Conservation (phyloP, 2,329 filamentous ascomycete genomes). For the Clonostachys byssicola region DNA sequence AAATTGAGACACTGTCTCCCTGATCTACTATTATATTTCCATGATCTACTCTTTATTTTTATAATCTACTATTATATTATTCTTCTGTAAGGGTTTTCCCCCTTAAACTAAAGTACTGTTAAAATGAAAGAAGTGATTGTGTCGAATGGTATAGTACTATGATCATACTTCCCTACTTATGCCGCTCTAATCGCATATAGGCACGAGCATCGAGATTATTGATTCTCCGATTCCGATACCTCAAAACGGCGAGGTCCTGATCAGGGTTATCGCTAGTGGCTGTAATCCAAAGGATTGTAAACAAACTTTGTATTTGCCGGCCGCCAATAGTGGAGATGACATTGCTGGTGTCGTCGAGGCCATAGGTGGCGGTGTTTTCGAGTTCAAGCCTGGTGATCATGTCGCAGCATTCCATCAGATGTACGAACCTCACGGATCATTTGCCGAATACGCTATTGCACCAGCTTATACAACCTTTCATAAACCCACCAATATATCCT, state of each 20-base stretch:
- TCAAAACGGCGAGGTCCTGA: slow-evolving; percentile 9
- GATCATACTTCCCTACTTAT: no score
- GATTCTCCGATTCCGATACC: slow-evolving; percentile 7
- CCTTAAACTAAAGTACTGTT: no score
- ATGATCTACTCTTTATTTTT: no score
- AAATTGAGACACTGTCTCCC: no score
- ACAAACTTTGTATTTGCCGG: not conserved
- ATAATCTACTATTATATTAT: no score
- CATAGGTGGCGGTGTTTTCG: slow-evolving; percentile 8
- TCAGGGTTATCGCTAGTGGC: slow-evolving; percentile 10
- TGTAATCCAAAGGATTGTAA: slow-evolving; percentile 14
- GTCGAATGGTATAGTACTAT: no score
- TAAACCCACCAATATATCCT: slow-evolving; percentile 38
- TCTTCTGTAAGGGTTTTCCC: no score
- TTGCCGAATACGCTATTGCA: slow-evolving; percentile 56
- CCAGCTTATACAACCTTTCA: slow-evolving; percentile 51
- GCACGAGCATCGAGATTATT: slow-evolving; percentile 3
- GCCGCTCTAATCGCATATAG: no score
- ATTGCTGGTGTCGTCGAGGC: slow-evolving; percentile 12
- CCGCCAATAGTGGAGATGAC: slow-evolving; percentile 15
- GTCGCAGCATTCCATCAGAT: slow-evolving; percentile 46
- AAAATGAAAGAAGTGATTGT: no score
- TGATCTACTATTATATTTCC: no score
- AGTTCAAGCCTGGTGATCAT: slow-evolving; percentile 27
- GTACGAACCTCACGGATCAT: slow-evolving; percentile 41